Conservation (phyloP, 148 eudicot genomes). For the Beta vulgaris region DNA sequence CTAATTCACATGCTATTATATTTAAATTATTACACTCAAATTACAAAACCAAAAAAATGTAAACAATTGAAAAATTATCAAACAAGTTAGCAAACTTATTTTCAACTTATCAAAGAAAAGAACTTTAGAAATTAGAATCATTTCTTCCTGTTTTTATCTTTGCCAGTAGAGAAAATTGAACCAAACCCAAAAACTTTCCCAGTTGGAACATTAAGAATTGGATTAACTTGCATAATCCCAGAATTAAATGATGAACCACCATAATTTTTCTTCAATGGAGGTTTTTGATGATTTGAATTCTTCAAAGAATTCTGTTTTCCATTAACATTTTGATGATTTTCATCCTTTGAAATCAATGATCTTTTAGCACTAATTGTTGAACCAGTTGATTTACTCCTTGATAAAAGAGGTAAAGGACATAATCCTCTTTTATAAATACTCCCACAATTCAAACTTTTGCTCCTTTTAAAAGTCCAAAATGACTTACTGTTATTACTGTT, state of each 20-base stretch:
- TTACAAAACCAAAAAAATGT: too few relatives aligned
- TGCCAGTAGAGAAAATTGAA: conserved; percentile 56
- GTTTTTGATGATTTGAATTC: conserved; percentile 45
- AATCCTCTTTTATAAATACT: conserved; percentile 52
- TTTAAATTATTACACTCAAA: not conserved
- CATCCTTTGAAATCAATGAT: conserved; percentile 43
- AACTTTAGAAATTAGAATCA: conserved; percentile 13
- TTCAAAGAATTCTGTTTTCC: conserved; percentile 14
- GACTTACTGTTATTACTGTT: conserved; percentile 29
- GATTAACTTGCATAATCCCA: conserved; percentile 42
- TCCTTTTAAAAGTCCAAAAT: conserved; percentile 83
- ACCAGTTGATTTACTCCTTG: conserved; percentile 84
- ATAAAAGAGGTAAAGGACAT: conserved; percentile 70
- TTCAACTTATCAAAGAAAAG: not conserved
- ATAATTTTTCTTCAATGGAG: conserved; percentile 75
- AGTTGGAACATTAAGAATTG: conserved; percentile 61
- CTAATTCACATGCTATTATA: conserved; percentile 1
- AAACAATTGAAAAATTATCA: not conserved
- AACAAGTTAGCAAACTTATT: conserved; percentile 8
- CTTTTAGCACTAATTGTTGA: conserved; percentile 49
- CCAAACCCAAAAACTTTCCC: conserved; percentile 66
- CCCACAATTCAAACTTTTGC: conserved; percentile 70
- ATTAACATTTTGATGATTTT: conserved; percentile 14
- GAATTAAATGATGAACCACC: conserved; percentile 29
- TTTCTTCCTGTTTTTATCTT: conserved; percentile 51